phyloP scores from a whole-genome alignment of 106 monocot species.

The Alisma plantagoaquatica region DNA sequence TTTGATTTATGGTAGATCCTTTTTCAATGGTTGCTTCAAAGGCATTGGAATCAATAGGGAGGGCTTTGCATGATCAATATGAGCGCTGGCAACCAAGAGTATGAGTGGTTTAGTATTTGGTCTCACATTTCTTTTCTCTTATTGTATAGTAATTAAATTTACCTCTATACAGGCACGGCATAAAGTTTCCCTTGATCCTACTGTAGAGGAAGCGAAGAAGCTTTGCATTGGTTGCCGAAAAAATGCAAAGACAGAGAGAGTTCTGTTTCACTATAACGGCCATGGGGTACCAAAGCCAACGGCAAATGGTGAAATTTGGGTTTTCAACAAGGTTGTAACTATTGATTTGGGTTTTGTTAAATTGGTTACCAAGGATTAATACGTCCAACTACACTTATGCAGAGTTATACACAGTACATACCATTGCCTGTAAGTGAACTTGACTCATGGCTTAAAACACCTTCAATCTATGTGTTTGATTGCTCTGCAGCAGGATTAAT shows the following conservation, averaged over 20 bases:
- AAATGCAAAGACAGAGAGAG: constrained; percentile 88
- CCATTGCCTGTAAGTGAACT: constrained; percentile 85
- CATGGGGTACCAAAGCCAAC: constrained; percentile 98
- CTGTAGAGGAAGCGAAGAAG: constrained; percentile 96
- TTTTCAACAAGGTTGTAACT: constrained; percentile 76
- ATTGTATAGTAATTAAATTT: neutral
- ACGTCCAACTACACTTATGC: constrained; percentile 12
- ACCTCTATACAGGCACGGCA: constrained; percentile 63
- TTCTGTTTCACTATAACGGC: constrained; percentile 97
- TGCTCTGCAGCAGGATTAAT: constrained; percentile 96
- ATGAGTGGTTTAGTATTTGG: neutral
- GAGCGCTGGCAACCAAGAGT: constrained; percentile 94
- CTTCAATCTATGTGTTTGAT: constrained; percentile 97
- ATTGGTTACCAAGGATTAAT: neutral
- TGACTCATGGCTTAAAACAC: constrained; percentile 91
- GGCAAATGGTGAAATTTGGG: constrained; percentile 95
- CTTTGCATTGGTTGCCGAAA: constrained; percentile 79
- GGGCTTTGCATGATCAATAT: constrained; percentile 83
- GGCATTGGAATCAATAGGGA: constrained; percentile 85
- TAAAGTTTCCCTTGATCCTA: constrained; percentile 87
- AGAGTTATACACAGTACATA: constrained; percentile 98
- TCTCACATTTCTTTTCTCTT: neutral
- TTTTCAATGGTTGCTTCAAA: constrained; percentile 80
- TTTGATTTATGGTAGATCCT: constrained; percentile 80
- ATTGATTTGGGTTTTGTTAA: constrained; percentile 1